phyloP scores from a whole-genome alignment of 306 rosid genomes.

The Albizia julibrissin region DNA sequence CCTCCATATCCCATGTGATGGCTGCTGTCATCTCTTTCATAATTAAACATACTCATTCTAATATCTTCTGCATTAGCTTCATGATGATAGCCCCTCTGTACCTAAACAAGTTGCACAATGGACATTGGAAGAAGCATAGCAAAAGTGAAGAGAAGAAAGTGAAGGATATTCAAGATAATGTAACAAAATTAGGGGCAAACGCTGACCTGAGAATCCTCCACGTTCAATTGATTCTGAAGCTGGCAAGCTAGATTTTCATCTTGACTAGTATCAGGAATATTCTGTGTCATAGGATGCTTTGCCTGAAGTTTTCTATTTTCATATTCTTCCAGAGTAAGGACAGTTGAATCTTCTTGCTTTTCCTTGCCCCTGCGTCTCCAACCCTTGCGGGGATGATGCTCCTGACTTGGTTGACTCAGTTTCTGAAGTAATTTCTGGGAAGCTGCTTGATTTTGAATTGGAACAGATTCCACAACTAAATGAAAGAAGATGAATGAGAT shows the following conservation, averaged over 20 bases:
- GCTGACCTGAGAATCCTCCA: slow-evolving; percentile 70
- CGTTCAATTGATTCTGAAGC: slow-evolving; percentile 74
- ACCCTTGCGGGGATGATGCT: slow-evolving; percentile 43
- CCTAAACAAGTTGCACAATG: slow-evolving; percentile 49
- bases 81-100: slow-evolving; percentile 35
- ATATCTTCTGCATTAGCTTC: slow-evolving; percentile 56
- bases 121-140: slow-evolving; percentile 5
- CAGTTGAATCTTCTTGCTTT: slow-evolving; percentile 56
- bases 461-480: slow-evolving; percentile 75
- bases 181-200: background rate
- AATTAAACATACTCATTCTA: slow-evolving; percentile 82
- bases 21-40: slow-evolving; percentile 47
- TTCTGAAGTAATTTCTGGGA: slow-evolving; percentile 87
- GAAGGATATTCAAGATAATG: background rate
- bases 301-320: slow-evolving; percentile 61
- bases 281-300: slow-evolving; percentile 33
- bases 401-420: slow-evolving; percentile 55
- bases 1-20: slow-evolving; percentile 47
- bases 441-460: slow-evolving; percentile 93
- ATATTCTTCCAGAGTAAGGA: slow-evolving; percentile 72
- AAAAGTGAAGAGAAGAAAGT: slow-evolving; percentile 1
- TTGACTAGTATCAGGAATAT: slow-evolving; percentile 33
- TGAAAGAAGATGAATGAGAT: slow-evolving; percentile 19
- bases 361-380: slow-evolving; percentile 63
- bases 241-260: slow-evolving; percentile 87